Percentiles rank a stretch among this genome's conserved stretches.
phyloP scores from a whole-genome alignment of 768 basidiomycete genomes.

The Lentinula boryana region DNA sequence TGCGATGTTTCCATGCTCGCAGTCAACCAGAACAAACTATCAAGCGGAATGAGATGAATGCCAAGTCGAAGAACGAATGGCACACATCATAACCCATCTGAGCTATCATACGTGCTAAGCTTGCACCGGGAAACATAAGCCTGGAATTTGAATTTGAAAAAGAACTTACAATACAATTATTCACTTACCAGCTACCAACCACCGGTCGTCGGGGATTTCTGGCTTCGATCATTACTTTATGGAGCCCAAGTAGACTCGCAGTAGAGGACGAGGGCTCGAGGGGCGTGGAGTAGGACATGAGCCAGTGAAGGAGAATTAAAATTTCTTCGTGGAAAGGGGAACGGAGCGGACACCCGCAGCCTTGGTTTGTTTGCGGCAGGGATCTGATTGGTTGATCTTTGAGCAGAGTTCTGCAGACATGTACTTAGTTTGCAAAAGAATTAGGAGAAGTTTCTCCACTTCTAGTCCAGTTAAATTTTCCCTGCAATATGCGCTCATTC shows the following conservation, averaged over 20 bases:
- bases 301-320: background rate
- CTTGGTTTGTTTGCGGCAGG: background rate
- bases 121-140: conserved; percentile 36
- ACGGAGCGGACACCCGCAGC: background rate
- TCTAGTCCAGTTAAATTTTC: background rate
- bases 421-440: background rate
- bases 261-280: background rate
- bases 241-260: conserved; percentile 7
- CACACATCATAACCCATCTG: conserved; percentile 26
- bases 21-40: conserved; percentile 42
- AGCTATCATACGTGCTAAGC: conserved; percentile 32
- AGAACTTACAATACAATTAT: too few species aligned
- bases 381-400: background rate
- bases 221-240: conserved; percentile 8
- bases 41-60: conserved; percentile 6
- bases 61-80: background rate
- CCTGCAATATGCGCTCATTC: background rate
- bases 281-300: conserved; percentile 5
- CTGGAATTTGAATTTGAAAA: conserved; percentile 26
- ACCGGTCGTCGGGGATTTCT: conserved; percentile 9
- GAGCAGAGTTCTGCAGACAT: background rate
- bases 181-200: conserved; percentile 4
- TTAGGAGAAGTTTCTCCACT: background rate
- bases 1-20: conserved; percentile 40
- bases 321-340: background rate